Evolutionary conservation across 345 rosid species (phyloP).

Genomic region (Arabidopsis suecica): DNA sequence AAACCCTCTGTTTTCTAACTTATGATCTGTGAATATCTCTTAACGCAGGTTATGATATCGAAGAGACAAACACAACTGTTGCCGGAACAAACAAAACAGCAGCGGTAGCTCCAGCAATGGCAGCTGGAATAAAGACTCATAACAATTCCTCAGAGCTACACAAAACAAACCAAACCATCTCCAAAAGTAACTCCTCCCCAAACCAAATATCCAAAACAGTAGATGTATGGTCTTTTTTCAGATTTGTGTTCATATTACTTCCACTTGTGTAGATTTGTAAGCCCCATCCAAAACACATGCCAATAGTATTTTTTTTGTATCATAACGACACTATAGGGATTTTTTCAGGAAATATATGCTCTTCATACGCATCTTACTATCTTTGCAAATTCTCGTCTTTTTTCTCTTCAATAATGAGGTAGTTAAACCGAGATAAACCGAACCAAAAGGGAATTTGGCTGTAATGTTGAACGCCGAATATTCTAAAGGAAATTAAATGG

Average conservation of each 20-base stretch:
- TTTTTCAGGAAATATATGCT: conserved; percentile 30
- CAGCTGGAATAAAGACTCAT: conserved; percentile 57
- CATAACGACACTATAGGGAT: conserved; percentile 25
- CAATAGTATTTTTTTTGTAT: conserved; percentile 34
- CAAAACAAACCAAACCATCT: conserved; percentile 41
- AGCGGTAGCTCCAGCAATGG: conserved; percentile 68
- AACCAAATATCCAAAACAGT: conserved; percentile 31
- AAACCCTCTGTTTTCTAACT: not conserved
- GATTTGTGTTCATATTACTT: conserved; percentile 42
- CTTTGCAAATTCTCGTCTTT: not conserved
- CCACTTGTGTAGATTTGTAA: conserved; percentile 41
- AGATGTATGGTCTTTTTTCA: conserved; percentile 28
- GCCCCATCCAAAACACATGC: conserved; percentile 1
- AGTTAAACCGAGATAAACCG: not conserved
- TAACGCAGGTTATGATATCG: conserved; percentile 67
- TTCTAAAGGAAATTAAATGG: conserved; percentile 5
- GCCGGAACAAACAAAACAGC: conserved; percentile 49
- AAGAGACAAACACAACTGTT: conserved; percentile 45
- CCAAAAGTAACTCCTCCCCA: conserved; percentile 47
- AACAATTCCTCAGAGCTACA: conserved; percentile 45
- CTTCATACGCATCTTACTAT: conserved; percentile 8
- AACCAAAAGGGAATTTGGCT: not conserved
- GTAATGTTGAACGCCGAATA: not conserved
- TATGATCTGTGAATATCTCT: conserved; percentile 14
- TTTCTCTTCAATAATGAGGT: not conserved